Evolutionary conservation across 2,329 filamentous ascomycete genomes (phyloP).

Genomic region (Fusarium sp.): DNA sequence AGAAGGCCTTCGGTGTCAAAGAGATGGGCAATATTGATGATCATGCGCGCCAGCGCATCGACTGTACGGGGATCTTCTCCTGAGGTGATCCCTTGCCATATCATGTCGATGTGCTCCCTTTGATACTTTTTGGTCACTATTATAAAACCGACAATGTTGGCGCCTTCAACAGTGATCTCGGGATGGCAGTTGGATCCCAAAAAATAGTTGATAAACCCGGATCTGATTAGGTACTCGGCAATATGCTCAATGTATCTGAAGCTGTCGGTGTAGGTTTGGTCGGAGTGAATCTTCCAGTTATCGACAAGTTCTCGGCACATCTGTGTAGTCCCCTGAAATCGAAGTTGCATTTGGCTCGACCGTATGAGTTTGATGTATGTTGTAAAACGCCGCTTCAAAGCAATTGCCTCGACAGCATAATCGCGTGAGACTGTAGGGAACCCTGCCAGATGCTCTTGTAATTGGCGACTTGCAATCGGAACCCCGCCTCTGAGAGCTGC

Average conservation of each 20-base stretch:
- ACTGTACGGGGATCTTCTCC: slow-evolving; percentile 88
- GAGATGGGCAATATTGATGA: slow-evolving; percentile 60
- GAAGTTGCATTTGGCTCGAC: slow-evolving; percentile 90
- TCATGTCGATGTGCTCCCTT: slow-evolving; percentile 76
- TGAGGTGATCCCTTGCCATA: slow-evolving; percentile 86
- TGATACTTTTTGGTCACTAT: slow-evolving; percentile 82
- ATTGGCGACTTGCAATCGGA: slow-evolving; percentile 49
- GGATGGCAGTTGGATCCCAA: slow-evolving; percentile 92
- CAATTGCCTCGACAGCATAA: slow-evolving; percentile 63
- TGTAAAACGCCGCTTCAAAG: slow-evolving; percentile 76
- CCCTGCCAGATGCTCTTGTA: slow-evolving; percentile 43
- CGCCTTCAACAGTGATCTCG: slow-evolving; percentile 83
- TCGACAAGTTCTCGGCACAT: slow-evolving; percentile 78
- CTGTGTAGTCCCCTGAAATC: slow-evolving; percentile 79
- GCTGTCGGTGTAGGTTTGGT: slow-evolving; percentile 55
- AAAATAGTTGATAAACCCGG: slow-evolving; percentile 85
- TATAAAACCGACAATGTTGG: slow-evolving; percentile 88
- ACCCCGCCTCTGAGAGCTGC: slow-evolving; percentile 55
- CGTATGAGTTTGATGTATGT: slow-evolving; percentile 78
- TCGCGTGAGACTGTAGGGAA: slow-evolving; percentile 54
- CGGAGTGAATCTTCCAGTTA: slow-evolving; percentile 71
- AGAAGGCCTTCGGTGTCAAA: slow-evolving; percentile 64
- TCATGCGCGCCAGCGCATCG: slow-evolving; percentile 80
- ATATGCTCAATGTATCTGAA: slow-evolving; percentile 72
- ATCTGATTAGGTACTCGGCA: slow-evolving; percentile 74